Evolutionary conservation across 2,329 filamentous ascomycete species (phyloP), one percentile per base, ranked within the genome.

Genomic region (Fusarium palustre): DNA sequence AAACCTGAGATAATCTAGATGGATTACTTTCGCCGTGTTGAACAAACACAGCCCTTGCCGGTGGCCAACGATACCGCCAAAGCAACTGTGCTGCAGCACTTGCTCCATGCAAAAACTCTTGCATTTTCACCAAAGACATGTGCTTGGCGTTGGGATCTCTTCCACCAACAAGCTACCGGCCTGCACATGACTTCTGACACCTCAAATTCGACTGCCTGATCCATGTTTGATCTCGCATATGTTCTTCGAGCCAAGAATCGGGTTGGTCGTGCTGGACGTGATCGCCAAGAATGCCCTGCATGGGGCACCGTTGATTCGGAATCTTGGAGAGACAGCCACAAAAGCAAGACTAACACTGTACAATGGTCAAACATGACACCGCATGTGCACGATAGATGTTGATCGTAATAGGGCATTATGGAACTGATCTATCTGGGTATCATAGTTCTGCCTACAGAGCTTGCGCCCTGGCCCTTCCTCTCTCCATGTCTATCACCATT

Each of bases 391-490:
- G 25, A 50, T 10, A 8, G 4, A n/a, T 20, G n/a, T 50, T 24
- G 2, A 9, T 20, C 3, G 9, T n/a, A 2, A 6, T 8, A 16
- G 5, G n/a, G n/a, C 12, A 7, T 12, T 39, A 3, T 24, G 7
- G 28, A 22, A 41, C 24, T 22, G 18, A 15, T 50, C 48, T 50
- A 41, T 22, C 33, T 20, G 18, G 48, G 24, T 41, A 50, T 50
- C 18, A 2, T 22, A 33, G 18, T 50, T 39, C 24, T 15, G 9
- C 5, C 47, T 10, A 20, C 15, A 39, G 18, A 50, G 33, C 48
- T 50, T 30, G 48, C 24, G 33, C 18, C 33, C 24, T 28, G 13
- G 33, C 24, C 18, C 12, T 13, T 28, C 2, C n/a, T 20, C 6
- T n/a, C 7, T 25, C 20, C 22, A 9, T 7, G 16, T 38, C 9